phyloP scores from a whole-genome alignment of 176 grass and related monocot genomes.

The Otatea glauca region DNA sequence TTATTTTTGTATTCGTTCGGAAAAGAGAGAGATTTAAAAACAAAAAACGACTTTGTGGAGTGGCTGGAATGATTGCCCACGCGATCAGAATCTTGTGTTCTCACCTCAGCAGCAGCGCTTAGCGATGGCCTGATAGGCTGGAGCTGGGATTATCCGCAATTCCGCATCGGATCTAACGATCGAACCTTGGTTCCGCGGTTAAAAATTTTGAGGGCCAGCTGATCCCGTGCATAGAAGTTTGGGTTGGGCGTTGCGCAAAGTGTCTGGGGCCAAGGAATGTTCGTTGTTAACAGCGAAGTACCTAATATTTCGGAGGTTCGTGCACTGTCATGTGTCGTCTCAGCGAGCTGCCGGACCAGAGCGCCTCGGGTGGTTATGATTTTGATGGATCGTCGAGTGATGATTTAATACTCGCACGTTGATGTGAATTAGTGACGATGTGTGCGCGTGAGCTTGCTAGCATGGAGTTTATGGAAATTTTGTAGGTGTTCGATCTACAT shows the following conservation, averaged over 20 bases:
- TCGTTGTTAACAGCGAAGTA: background rate
- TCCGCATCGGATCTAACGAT: slow-evolving; percentile 33
- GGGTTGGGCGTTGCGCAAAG: background rate
- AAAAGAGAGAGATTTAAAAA: no score
- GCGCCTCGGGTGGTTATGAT: background rate
- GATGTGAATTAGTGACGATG: background rate
- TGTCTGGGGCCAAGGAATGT: background rate
- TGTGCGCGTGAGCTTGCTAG: background rate
- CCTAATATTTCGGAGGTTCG: background rate
- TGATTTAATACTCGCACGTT: background rate
- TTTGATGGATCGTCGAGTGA: background rate
- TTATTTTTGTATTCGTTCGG: no score
- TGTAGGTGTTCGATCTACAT: background rate
- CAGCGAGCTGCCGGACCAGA: slow-evolving; percentile 5
- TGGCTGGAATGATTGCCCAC: slow-evolving; percentile 33
- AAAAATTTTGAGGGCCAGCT: background rate
- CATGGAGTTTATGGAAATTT: background rate
- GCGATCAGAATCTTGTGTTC: background rate
- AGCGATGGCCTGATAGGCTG: background rate
- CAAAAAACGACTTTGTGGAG: no score
- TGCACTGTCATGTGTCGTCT: background rate
- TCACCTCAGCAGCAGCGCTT: background rate
- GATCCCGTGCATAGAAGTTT: background rate
- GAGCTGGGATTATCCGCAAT: slow-evolving; percentile 33
- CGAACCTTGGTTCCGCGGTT: slow-evolving; percentile 10